These are phyloP conservation scores for Sclerospora graminicola DNA, from an alignment of 352 stramenopile species.

Conservation along the genomic window DNA sequence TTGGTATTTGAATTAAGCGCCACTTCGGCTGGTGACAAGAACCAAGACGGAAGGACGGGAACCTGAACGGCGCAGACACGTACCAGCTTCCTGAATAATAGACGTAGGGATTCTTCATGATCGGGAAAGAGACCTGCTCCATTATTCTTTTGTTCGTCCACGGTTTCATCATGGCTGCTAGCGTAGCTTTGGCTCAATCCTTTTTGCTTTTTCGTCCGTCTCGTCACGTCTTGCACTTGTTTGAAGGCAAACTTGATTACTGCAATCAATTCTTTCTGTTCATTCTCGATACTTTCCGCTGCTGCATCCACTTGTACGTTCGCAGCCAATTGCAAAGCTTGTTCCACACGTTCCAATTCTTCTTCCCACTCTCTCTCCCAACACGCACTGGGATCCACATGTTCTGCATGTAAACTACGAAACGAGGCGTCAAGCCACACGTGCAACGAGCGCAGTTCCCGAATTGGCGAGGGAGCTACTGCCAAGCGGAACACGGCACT, in stretches of 20 bases:
- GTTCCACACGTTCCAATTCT: constrained; percentile 32
- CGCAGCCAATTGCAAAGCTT: constrained; percentile 27
- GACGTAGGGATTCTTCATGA: constrained; percentile 31
- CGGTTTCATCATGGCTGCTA: constrained; percentile 1
- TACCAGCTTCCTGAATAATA: constrained; percentile 38
- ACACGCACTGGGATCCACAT: constrained; percentile 30
- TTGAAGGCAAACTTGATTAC: constrained; percentile 46
- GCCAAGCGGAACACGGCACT: constrained; percentile 28
- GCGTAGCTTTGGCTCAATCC: constrained; percentile 11
- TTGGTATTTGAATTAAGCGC: constrained; percentile 6
- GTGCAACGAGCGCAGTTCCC: constrained; percentile 28
- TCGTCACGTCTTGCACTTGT: constrained; percentile 16
- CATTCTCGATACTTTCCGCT: constrained; percentile 8
- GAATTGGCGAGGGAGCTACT: constrained; percentile 21
- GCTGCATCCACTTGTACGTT: constrained; percentile 16
- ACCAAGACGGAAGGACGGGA: constrained; percentile 35
- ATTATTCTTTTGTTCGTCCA: constrained; percentile 4
- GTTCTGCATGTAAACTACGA: constrained; percentile 22
- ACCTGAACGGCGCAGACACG: constrained; percentile 34
- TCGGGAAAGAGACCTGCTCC: constrained; percentile 19
- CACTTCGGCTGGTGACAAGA: constrained; percentile 38
- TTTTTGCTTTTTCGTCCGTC: constrained; percentile 10
- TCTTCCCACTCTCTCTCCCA: constrained; percentile 44
- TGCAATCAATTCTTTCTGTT: constrained; percentile 33
- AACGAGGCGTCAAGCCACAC: constrained; percentile 28